Evolutionary conservation across 306 rosid genomes (phyloP).

Genomic region (Nissolia schottii): DNA sequence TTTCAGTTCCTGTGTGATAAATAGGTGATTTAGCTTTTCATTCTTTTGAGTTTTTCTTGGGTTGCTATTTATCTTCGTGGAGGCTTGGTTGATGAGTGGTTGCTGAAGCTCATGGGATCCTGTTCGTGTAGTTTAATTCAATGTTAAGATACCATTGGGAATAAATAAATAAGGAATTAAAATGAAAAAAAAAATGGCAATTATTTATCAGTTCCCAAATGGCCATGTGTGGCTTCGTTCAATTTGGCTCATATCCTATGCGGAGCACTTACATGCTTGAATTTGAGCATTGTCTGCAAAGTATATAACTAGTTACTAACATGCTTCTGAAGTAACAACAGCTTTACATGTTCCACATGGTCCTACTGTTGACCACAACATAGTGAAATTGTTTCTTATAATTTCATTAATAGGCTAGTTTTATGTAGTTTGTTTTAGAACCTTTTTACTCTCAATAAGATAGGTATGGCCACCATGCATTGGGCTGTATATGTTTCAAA

Average conservation of each 20-base stretch:
- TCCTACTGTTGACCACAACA: not conserved
- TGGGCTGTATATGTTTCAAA: not conserved
- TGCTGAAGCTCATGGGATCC: not conserved
- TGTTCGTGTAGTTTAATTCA: not conserved
- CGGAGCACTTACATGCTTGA: not conserved
- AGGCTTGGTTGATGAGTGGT: not conserved
- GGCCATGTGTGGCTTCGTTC: constrained; percentile 3
- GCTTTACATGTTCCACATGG: not conserved
- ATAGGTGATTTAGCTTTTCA: not conserved
- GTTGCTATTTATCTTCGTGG: not conserved
- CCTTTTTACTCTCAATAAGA: not conserved
- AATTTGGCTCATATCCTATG: not conserved
- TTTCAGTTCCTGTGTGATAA: not conserved
- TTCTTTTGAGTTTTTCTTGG: not conserved
- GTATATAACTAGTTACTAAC: not conserved
- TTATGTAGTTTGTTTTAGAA: not conserved
- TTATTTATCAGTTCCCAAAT: not conserved
- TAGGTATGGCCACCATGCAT: not conserved
- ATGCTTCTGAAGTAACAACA: not conserved
- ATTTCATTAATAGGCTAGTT: not conserved
- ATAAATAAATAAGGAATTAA: not conserved
- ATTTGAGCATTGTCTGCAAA: constrained; percentile 1
- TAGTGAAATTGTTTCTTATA: not conserved
- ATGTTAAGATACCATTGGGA: not conserved
- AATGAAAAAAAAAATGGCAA: not conserved